phyloP scores from a whole-genome alignment of 768 basidiomycete species.

The Russula earlei region DNA sequence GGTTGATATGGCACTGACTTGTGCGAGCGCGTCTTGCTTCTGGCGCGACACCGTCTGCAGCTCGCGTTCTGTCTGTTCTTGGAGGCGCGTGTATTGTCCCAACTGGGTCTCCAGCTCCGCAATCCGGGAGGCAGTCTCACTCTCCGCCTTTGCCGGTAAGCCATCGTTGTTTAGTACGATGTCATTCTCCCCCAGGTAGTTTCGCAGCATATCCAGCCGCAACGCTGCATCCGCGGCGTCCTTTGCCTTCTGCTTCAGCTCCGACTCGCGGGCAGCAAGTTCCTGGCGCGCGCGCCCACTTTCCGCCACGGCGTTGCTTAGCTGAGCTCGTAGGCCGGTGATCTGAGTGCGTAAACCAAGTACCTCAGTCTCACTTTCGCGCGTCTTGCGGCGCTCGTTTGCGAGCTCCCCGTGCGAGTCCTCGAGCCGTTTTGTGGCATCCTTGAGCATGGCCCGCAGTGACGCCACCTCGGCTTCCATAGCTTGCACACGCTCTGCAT shows the following conservation, averaged over 20 bases:
- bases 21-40: slow-evolving; percentile 67
- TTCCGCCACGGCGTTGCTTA: slow-evolving; percentile 60
- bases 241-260: slow-evolving; percentile 52
- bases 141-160: slow-evolving; percentile 35
- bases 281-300: slow-evolving; percentile 63
- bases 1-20: slow-evolving; percentile 50
- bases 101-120: slow-evolving; percentile 73
- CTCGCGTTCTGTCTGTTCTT: slow-evolving; percentile 71
- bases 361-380: slow-evolving; percentile 57
- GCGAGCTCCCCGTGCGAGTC: slow-evolving; percentile 54
- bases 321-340: slow-evolving; percentile 60
- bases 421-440: slow-evolving; percentile 61
- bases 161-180: slow-evolving; percentile 71
- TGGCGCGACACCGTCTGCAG: slow-evolving; percentile 54
- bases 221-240: slow-evolving; percentile 61
- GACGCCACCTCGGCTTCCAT: slow-evolving; percentile 71
- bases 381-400: slow-evolving; percentile 56
- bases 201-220: slow-evolving; percentile 71
- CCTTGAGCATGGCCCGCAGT: slow-evolving; percentile 71
- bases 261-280: slow-evolving; percentile 52
- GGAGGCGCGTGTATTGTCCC: slow-evolving; percentile 57
- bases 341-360: slow-evolving; percentile 62
- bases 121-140: slow-evolving; percentile 36
- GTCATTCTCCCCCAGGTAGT: slow-evolving; percentile 83
- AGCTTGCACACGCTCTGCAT: slow-evolving; percentile 73